Evolutionary conservation across 2,329 filamentous ascomycete species (phyloP), one percentile per base, ranked within the genome.

Genomic region (Pseudofabraea citricarpa): DNA sequence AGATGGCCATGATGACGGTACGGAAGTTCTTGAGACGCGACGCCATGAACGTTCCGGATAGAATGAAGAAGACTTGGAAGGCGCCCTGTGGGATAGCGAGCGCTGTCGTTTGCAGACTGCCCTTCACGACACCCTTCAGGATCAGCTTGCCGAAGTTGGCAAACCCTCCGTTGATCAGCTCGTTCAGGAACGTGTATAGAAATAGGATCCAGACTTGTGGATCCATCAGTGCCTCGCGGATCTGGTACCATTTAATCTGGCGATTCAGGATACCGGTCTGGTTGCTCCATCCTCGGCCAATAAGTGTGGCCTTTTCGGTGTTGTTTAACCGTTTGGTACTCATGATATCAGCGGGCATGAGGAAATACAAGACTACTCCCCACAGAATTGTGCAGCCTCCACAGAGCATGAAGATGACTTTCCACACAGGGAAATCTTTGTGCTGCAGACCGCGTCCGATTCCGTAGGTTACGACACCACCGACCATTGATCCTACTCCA

Each of bases 401-500:
- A 33, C 68, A 67, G 37, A 72, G 65, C 8, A 72, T 57, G 46
- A 70, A 72, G 12, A 72, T 67, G 16, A 63, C 62, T 40, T 65
- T 62, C 64, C 69, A 73, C 53, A 40, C 53, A 38, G 47, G 61
- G 56, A 29, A 65, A 48, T 21, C 62, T 42, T 40, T 56, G 55
- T 46, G 26, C 15, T 49, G 47, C 5, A 37, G 12, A 24, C 35
- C 35, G 5, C 19, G 16, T 3, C 51, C 51, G 12, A 53, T 51
- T 8, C 43, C 78, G 51, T 82, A 83, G 2, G 78, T 77, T 1
- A 83, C 61, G 3, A 79, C 50, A 2, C 79, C 78, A 13, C 79
- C 79, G 21, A 83, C 67, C 23, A 83, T 79, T 3, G 43, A 59
- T 76, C 77, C 2, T 71, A 79, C 41, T 69, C 74, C 15, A 75